Evolutionary conservation across 1,284 basidiomycete species (phyloP).

Genomic region (Porodaedalea pini): DNA sequence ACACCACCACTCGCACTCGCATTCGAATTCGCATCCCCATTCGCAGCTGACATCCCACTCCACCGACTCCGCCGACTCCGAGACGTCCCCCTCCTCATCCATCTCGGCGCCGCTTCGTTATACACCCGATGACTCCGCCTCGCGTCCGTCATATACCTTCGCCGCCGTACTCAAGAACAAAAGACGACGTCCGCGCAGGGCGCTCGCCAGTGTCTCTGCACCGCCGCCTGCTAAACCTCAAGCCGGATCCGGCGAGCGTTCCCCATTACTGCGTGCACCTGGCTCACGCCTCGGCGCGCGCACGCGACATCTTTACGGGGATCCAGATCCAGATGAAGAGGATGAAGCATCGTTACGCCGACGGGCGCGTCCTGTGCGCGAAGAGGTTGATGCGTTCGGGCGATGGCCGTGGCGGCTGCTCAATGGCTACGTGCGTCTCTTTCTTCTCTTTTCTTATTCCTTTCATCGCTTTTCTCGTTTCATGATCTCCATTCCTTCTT

Average conservation of each 20-base stretch:
- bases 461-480: neutral
- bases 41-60: slow-evolving; percentile 22
- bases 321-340: slow-evolving; percentile 24
- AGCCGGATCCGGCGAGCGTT: slow-evolving; percentile 1
- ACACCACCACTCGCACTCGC: slow-evolving; percentile 27
- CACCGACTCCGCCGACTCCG: slow-evolving; percentile 35
- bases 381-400: slow-evolving; percentile 49
- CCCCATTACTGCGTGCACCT: slow-evolving; percentile 11
- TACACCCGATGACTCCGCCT: slow-evolving; percentile 44
- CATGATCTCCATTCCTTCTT: neutral
- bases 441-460: slow-evolving; percentile 6
- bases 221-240: neutral
- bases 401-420: slow-evolving; percentile 62
- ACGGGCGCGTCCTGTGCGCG: slow-evolving; percentile 30
- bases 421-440: slow-evolving; percentile 58
- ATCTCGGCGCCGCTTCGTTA: slow-evolving; percentile 68
- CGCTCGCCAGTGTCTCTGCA: neutral
- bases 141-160: slow-evolving; percentile 35
- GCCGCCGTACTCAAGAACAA: slow-evolving; percentile 8
- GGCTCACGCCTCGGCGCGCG: slow-evolving; percentile 12
- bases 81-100: slow-evolving; percentile 64
- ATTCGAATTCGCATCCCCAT: neutral
- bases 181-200: neutral
- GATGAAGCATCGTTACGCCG: slow-evolving; percentile 31
- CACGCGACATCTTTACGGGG: slow-evolving; percentile 1